Base-by-base conservation (phyloP, 345 rosid species). In the Eucalyptus paniculata region DNA sequence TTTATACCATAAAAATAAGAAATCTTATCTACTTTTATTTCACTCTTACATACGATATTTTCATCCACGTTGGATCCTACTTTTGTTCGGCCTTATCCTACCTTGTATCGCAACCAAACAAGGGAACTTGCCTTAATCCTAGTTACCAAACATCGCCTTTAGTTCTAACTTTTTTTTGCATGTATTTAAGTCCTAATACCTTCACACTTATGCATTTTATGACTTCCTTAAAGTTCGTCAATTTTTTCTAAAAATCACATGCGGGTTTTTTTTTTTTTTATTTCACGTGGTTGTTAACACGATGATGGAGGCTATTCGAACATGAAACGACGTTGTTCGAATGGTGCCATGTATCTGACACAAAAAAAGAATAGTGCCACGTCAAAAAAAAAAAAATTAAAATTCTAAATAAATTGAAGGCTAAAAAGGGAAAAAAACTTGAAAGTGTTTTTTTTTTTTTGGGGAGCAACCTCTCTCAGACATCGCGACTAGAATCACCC, bases 211-310 rank as follows among this genome's bases (percentile, higher is more conserved):
- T 21, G 47, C 83, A 77, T 37, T 77, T 37, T 11, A 19, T 0
- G 45, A 5, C 82, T 5, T 77, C 15, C 28, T 77, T 77, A 19
- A 77, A 12, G 5, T 37, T 77, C 3, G 3, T 77, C 47, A 21
- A 37, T 5, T 2, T 77, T 69, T 69, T 17, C 4, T 77, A 0
- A 77, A 72, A 42, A 37, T 37, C 44, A 34, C 45, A 69, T 37
- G 6, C 6, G 7, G 4, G 0, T 12, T 56, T 56, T 4, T 56
- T 23, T 4, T 34, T 9, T 34, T 18, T 34, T 2, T 11, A 9
- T 18, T 42, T 72, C 28, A 72, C 3, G 7, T 19, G 26, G 15
- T 42, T 72, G 2, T 2, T 37, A 72, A 69, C 81, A 34, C 44
- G 2, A 69, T 0, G 81, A 72, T 18, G 26, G 44, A 32, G 44